phyloP scores from a whole-genome alignment of 1,284 basidiomycete species.

The Tremellales sp. region DNA sequence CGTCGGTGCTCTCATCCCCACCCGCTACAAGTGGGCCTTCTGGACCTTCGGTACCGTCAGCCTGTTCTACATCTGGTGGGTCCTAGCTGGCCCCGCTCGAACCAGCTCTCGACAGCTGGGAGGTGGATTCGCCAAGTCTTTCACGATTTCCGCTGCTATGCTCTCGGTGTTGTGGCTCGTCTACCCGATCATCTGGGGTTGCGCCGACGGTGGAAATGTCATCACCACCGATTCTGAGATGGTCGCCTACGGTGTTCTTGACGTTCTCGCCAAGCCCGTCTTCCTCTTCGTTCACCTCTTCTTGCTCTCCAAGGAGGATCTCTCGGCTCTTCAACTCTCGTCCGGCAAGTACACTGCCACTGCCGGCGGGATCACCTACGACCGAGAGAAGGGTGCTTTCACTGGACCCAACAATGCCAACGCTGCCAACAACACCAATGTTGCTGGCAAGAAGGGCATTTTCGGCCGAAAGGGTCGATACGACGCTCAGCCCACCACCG shows the following conservation, averaged over 20 bases:
- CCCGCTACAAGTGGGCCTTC: constrained; percentile 56
- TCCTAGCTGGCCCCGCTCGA: constrained; percentile 41
- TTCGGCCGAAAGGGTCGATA: constrained; percentile 25
- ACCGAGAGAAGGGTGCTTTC: constrained; percentile 24
- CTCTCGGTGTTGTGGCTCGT: constrained; percentile 56
- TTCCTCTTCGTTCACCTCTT: constrained; percentile 43
- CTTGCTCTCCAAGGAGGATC: constrained; percentile 28
- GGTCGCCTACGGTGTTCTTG: constrained; percentile 60
- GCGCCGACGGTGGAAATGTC: constrained; percentile 48
- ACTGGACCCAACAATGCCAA: constrained; percentile 1
- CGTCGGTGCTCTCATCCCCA: constrained; percentile 54
- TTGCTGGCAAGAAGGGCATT: constrained; percentile 18
- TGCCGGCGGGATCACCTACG: constrained; percentile 7
- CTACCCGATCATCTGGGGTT: constrained; percentile 53
- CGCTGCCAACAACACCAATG: constrained; percentile 3
- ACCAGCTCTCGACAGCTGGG: constrained; percentile 25
- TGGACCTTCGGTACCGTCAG: constrained; percentile 53
- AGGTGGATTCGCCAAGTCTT: constrained; percentile 47
- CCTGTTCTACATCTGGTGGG: constrained; percentile 55
- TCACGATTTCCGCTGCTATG: constrained; percentile 49
- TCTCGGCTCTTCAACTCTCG: constrained; percentile 33
- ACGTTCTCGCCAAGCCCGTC: constrained; percentile 56
- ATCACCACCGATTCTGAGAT: constrained; percentile 48
- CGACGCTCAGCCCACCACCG: constrained; percentile 12
- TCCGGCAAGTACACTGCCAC: constrained; percentile 32